Conservation (phyloP, 176 grass and related monocot species). For the Secale cereale region DNA sequence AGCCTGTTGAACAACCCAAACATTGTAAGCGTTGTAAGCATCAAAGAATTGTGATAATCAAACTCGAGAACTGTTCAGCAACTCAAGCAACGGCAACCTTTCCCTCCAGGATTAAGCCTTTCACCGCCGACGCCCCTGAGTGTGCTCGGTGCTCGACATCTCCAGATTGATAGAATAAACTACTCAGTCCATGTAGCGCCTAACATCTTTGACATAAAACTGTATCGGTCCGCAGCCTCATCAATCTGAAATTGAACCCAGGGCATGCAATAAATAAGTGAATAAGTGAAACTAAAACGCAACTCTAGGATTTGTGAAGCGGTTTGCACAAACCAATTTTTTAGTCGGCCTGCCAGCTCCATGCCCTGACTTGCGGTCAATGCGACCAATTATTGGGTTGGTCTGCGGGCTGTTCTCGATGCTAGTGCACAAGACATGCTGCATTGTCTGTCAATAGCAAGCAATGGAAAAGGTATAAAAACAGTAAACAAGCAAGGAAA, state of each 20-base stretch:
- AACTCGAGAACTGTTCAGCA: not conserved
- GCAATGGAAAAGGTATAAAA: slow-evolving; percentile 18
- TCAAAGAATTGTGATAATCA: not conserved
- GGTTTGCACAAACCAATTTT: slow-evolving; percentile 56
- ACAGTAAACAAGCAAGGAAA: not conserved
- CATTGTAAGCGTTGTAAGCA: not conserved
- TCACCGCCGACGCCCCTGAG: not conserved
- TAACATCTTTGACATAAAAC: slow-evolving; percentile 92
- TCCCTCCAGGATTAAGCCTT: not conserved
- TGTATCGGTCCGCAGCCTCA: slow-evolving; percentile 73
- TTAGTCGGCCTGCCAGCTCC: slow-evolving; percentile 88
- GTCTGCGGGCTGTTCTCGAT: slow-evolving; percentile 42
- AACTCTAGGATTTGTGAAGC: not conserved
- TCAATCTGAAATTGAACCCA: slow-evolving; percentile 58
- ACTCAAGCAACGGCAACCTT: not conserved
- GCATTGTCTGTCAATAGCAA: slow-evolving; percentile 62
- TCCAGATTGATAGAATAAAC: not conserved
- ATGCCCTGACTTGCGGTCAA: slow-evolving; percentile 86
- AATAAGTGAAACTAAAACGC: not conserved
- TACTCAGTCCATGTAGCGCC: slow-evolving; percentile 58
- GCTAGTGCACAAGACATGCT: slow-evolving; percentile 65
- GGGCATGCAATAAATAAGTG: not conserved
- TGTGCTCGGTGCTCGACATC: not conserved
- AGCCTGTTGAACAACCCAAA: slow-evolving; percentile 3
- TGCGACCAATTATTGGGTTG: slow-evolving; percentile 88